Evolutionary conservation across 192 early-diverging fungal species (phyloP).

Genomic region (Mortierella antarctica): DNA sequence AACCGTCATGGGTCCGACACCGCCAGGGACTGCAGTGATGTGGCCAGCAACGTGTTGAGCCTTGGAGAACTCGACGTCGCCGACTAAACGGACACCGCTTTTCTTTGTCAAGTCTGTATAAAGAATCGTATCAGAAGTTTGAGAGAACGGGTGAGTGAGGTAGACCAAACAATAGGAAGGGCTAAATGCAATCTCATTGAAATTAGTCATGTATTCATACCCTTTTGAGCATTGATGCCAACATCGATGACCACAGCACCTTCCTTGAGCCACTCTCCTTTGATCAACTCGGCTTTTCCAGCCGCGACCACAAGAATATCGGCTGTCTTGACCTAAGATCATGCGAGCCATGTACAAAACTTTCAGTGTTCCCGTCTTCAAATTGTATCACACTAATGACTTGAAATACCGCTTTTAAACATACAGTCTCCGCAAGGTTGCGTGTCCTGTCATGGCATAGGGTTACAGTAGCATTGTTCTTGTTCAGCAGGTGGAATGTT

Average conservation of each 20-base stretch:
- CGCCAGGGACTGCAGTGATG: conserved; percentile 97
- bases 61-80: conserved; percentile 89
- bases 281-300: conserved; percentile 81
- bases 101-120: conserved; percentile 85
- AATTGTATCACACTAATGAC: too few species aligned
- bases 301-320: conserved; percentile 95
- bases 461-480: conserved; percentile 91
- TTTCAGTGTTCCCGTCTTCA: too few species aligned
- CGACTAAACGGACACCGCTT: conserved; percentile 90
- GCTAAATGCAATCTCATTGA: background rate
- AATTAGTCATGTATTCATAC: conserved; percentile 23
- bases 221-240: conserved; percentile 90
- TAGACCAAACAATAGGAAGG: background rate
- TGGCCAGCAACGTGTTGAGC: conserved; percentile 77
- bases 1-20: conserved; percentile 99
- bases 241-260: conserved; percentile 97
- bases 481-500: conserved; percentile 83
- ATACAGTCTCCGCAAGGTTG: conserved; percentile 81
- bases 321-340: conserved; percentile 65
- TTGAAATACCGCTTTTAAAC: conserved; percentile 4
- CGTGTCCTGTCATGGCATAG: conserved; percentile 90
- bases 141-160: background rate
- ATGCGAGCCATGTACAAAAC: background rate
- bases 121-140: background rate
- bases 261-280: conserved; percentile 95